Evolutionary conservation across 352 stramenopile genomes (phyloP).

Genomic region (Phytophthora syringae): DNA sequence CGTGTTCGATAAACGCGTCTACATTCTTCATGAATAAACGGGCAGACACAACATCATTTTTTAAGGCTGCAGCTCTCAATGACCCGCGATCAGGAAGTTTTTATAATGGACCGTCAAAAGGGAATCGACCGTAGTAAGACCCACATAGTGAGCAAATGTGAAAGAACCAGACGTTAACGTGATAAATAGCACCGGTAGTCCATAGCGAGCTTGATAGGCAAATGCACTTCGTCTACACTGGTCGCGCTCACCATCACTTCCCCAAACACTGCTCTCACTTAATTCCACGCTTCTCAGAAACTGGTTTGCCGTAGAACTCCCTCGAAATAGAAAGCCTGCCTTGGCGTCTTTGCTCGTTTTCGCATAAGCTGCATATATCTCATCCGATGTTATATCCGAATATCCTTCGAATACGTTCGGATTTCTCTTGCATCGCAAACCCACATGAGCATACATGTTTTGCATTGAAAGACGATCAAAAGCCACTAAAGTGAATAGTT

Average conservation of each 20-base stretch:
- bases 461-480: not conserved
- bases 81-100: not conserved
- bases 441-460: not conserved
- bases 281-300: not conserved
- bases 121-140: not conserved
- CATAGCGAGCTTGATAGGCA: not conserved
- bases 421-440: not conserved
- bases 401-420: not conserved
- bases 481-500: not conserved
- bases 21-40: slow-evolving; percentile 6
- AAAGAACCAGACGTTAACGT: not conserved
- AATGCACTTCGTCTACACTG: not conserved
- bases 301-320: not conserved
- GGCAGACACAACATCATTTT: slow-evolving; percentile 1
- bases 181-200: not conserved
- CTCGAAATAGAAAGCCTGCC: too few relatives aligned
- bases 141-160: not conserved
- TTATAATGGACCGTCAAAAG: not conserved
- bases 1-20: slow-evolving; percentile 3
- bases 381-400: not conserved
- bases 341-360: not conserved
- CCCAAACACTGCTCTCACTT: not conserved
- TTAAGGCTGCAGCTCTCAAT: not conserved
- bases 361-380: too few relatives aligned
- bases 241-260: not conserved